phyloP scores from a whole-genome alignment of 2,329 filamentous ascomycete genomes.

The Scedosporium dehoogii region DNA sequence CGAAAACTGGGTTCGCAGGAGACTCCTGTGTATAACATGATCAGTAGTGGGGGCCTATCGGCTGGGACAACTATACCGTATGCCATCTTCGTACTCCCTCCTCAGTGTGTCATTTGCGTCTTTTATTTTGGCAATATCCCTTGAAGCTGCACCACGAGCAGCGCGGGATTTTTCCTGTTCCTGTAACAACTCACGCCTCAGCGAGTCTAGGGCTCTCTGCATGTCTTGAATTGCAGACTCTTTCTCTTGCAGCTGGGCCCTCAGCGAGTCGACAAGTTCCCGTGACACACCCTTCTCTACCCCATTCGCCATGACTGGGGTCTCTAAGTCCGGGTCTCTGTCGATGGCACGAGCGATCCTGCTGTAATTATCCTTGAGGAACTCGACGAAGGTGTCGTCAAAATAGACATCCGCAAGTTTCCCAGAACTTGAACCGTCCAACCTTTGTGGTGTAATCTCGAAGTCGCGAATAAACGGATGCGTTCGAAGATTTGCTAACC shows the following conservation, averaged over 20 bases:
- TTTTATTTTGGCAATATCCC: conserved; percentile 49
- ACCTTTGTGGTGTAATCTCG: conserved; percentile 69
- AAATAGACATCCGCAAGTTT: conserved; percentile 74
- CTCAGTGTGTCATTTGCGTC: conserved; percentile 63
- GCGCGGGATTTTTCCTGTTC: conserved; percentile 51
- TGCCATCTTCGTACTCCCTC: conserved; percentile 57
- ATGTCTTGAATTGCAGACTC: conserved; percentile 40
- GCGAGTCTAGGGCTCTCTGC: conserved; percentile 32
- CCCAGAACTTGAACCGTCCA: conserved; percentile 34
- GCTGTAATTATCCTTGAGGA: conserved; percentile 93
- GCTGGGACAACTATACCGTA: conserved; percentile 30
- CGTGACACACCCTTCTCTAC: conserved; percentile 86
- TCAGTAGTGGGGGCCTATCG: background rate
- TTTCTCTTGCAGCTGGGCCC: conserved; percentile 66
- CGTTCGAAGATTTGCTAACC: conserved; percentile 65
- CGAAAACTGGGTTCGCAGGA: too few species aligned
- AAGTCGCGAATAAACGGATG: conserved; percentile 78
- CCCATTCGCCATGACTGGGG: conserved; percentile 69
- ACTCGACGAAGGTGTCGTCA: conserved; percentile 78
- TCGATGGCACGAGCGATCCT: conserved; percentile 78
- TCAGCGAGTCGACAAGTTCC: conserved; percentile 79
- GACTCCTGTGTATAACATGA: background rate
- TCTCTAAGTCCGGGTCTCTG: conserved; percentile 78
- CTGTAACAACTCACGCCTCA: conserved; percentile 52
- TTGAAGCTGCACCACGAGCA: conserved; percentile 35